These are phyloP conservation scores for Furcasterigmium furcatum DNA, from an alignment of 2,329 filamentous ascomycete species.

Conservation along the genomic window DNA sequence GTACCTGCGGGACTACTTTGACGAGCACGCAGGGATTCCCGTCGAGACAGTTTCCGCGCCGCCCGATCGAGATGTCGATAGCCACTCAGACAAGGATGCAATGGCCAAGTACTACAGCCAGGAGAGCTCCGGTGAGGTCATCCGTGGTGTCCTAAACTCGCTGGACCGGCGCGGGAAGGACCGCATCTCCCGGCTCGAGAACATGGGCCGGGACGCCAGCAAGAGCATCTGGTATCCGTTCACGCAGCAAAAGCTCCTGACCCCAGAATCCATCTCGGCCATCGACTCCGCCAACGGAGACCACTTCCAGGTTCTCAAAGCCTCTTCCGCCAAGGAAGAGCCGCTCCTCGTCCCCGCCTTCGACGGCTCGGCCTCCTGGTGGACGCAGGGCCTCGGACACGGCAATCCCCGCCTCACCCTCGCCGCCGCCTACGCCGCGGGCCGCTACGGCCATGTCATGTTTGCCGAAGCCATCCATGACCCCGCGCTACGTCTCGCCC, in stretches of 20 bases:
- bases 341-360: slow-evolving; percentile 62
- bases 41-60: slow-evolving; percentile 58
- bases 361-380: slow-evolving; percentile 86
- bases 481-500: slow-evolving; percentile 68
- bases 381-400: slow-evolving; percentile 85
- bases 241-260: slow-evolving; percentile 70
- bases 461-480: slow-evolving; percentile 79
- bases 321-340: slow-evolving; percentile 2
- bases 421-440: slow-evolving; percentile 76
- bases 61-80: slow-evolving; percentile 40
- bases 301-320: slow-evolving; percentile 62
- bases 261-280: slow-evolving; percentile 60
- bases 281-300: slow-evolving; percentile 82
- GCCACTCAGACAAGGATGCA: slow-evolving; percentile 44
- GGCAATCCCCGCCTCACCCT: slow-evolving; percentile 69
- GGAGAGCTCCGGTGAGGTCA: slow-evolving; percentile 30
- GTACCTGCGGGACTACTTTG: slow-evolving; percentile 68
- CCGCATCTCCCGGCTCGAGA: slow-evolving; percentile 56
- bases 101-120: slow-evolving; percentile 64
- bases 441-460: slow-evolving; percentile 85
- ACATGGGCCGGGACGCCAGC: slow-evolving; percentile 59
- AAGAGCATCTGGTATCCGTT: slow-evolving; percentile 81
- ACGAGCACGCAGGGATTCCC: slow-evolving; percentile 51
- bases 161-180: slow-evolving; percentile 51
- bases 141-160: slow-evolving; percentile 42